Base-by-base conservation (phyloP, 164 flowering plant species). In the Aristolochia contorta region DNA sequence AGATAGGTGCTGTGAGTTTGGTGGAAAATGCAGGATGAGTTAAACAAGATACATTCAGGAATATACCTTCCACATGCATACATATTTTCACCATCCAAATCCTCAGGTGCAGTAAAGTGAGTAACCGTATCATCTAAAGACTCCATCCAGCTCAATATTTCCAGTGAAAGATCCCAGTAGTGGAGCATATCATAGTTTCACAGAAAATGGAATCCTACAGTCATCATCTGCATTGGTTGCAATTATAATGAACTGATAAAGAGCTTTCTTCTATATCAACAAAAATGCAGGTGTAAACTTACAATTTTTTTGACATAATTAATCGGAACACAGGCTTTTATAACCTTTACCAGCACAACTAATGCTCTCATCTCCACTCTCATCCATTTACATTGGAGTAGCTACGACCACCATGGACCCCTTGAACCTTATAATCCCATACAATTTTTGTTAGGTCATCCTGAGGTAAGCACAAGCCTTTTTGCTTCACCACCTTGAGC, bases 41-140 rank as follows among this genome's bases (percentile, higher is more conserved):
- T 21, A 2, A 54, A 52, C 22, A 51, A n/a, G 54, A 12, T 8
- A 27, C 46, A 43, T n/a, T 15, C 37, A 59, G 43, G 43, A 37
- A 25, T 77, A 62, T 13, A 91, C 98, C 96, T 84, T 73, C 79
- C 83, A 79, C 98, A 91, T 75, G 80, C 72, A 63, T 91, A 91
- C 92, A 77, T 89, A 68, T 91, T 91, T 65, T 91, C 96, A 65
- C 96, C 98, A 74, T 89, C 95, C 74, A 89, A 75, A 76, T 79
- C 82, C 75, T 91, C 98, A 43, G 80, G 74, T 20, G 79, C 73
- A 15, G 98, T 91, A 66, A 89, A 89, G 50, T 85, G 96, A 53
- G 82, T 77, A 48, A 91, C 73, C 18, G 91, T 90, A 76, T 91
- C 98, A 67, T 91, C 91, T 61, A 91, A 53, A 22, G 95, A 81